Evolutionary conservation across 305 asterid genomes (phyloP).

Genomic region (Caryopteris hybrid): DNA sequence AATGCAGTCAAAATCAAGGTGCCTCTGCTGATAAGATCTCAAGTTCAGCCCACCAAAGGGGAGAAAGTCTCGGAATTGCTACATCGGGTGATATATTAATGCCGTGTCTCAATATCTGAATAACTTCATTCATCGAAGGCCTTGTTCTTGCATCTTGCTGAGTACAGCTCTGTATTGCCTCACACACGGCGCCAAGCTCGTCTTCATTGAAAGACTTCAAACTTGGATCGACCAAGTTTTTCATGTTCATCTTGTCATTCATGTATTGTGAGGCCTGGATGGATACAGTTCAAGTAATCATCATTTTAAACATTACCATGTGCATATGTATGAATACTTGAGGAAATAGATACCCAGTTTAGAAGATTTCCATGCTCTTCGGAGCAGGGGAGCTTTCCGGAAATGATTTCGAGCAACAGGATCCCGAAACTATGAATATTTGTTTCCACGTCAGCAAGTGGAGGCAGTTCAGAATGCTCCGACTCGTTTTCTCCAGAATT

Average conservation of each 20-base stretch:
- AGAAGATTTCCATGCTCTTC: conserved; percentile 47
- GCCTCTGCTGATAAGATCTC: conserved; percentile 91
- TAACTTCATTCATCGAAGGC: conserved; percentile 60
- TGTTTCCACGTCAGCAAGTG: conserved; percentile 51
- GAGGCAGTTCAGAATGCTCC: conserved; percentile 48
- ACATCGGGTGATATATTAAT: conserved; percentile 73
- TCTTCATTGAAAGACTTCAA: conserved; percentile 55
- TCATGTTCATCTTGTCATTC: conserved; percentile 32
- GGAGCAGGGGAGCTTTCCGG: conserved; percentile 64
- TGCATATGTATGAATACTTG: not conserved
- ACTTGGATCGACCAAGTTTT: conserved; percentile 55
- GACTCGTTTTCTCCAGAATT: conserved; percentile 32
- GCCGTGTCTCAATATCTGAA: conserved; percentile 45
- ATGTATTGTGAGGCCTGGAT: conserved; percentile 61
- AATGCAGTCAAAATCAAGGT: conserved; percentile 31
- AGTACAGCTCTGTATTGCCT: conserved; percentile 63
- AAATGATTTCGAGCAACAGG: conserved; percentile 57
- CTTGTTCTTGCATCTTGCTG: conserved; percentile 55
- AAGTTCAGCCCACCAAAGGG: conserved; percentile 99
- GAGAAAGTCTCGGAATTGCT: conserved; percentile 88
- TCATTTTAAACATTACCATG: not conserved
- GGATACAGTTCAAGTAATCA: not conserved
- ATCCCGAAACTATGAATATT: conserved; percentile 67
- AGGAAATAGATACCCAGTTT: conserved; percentile 52
- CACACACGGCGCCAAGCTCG: conserved; percentile 57